Evolutionary conservation across 2,329 filamentous ascomycete species (phyloP).

Genomic region (Colletotrichum euphorbiae): DNA sequence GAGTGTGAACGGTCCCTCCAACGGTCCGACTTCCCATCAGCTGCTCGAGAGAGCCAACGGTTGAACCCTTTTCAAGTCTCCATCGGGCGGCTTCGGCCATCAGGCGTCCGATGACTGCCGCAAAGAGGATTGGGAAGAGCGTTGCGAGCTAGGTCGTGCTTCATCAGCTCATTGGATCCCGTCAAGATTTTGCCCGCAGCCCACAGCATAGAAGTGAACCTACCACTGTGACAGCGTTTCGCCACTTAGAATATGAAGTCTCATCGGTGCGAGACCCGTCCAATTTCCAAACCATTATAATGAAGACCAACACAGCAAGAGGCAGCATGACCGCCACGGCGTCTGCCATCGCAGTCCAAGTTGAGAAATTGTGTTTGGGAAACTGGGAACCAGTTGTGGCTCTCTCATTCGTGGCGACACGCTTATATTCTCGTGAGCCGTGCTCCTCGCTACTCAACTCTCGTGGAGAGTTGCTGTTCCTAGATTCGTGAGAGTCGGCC

Average conservation of each 20-base stretch:
- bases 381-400: background rate
- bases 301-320: background rate
- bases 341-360: slow-evolving; percentile 1
- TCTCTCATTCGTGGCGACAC: background rate
- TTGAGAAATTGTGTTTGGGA: background rate
- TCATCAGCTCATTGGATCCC: too few relatives aligned
- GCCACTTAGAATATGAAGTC: background rate
- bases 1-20: slow-evolving; percentile 43
- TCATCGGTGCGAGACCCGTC: background rate
- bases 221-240: slow-evolving; percentile 8
- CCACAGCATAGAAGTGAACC: background rate
- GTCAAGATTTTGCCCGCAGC: too few relatives aligned
- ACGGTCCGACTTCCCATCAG: slow-evolving; percentile 48
- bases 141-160: slow-evolving; percentile 35
- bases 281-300: background rate
- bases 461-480: background rate
- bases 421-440: background rate
- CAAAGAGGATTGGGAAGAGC: slow-evolving; percentile 48
- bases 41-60: slow-evolving; percentile 45
- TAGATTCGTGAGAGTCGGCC: background rate
- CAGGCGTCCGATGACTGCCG: slow-evolving; percentile 44
- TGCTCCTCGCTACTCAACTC: background rate
- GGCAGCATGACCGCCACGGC: background rate
- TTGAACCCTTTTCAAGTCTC: slow-evolving; percentile 46
- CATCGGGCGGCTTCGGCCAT: slow-evolving; percentile 44